Conservation (phyloP, 768 basidiomycete species). For the Gymnopilus junonius region DNA sequence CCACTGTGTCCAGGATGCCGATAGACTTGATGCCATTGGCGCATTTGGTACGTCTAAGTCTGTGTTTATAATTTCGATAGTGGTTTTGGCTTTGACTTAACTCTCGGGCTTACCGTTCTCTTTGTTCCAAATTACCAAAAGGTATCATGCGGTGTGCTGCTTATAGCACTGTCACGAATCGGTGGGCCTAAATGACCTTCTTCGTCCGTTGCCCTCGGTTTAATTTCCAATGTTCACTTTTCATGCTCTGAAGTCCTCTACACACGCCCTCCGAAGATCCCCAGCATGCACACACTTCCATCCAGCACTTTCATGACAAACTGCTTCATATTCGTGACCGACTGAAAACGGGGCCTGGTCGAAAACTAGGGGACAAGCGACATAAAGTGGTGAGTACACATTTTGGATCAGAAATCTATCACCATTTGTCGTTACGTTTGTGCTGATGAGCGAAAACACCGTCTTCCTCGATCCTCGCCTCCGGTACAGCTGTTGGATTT, state of each 20-base stretch:
- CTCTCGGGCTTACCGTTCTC: conserved; percentile 9
- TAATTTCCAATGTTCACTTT: conserved; percentile 8
- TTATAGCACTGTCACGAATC: conserved; percentile 59
- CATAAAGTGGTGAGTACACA: conserved; percentile 62
- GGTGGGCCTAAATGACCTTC: conserved; percentile 31
- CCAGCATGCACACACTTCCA: conserved; percentile 52
- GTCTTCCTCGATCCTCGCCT: not conserved
- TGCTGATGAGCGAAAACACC: not conserved
- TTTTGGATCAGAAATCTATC: not conserved
- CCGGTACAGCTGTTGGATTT: conserved; percentile 64
- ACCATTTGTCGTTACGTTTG: not conserved
- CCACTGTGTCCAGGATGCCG: conserved; percentile 83
- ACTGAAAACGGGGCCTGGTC: conserved; percentile 80
- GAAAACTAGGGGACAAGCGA: conserved; percentile 66
- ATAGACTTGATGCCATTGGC: conserved; percentile 79
- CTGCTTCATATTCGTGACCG: conserved; percentile 72
- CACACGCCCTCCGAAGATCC: conserved; percentile 54
- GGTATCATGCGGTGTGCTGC: conserved; percentile 74
- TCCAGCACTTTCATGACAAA: conserved; percentile 89
- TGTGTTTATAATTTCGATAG: conserved; percentile 7
- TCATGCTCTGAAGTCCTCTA: conserved; percentile 37
- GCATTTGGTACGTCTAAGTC: conserved; percentile 68
- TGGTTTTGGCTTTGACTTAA: conserved; percentile 11
- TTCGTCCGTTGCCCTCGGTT: conserved; percentile 15
- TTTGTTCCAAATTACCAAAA: conserved; percentile 25